A percentile compares a stretch with the other conserved stretches of the same genome.
Evolutionary conservation across 1,284 basidiomycete species (phyloP).

Genomic region (Moesziomyces antarcticus): DNA sequence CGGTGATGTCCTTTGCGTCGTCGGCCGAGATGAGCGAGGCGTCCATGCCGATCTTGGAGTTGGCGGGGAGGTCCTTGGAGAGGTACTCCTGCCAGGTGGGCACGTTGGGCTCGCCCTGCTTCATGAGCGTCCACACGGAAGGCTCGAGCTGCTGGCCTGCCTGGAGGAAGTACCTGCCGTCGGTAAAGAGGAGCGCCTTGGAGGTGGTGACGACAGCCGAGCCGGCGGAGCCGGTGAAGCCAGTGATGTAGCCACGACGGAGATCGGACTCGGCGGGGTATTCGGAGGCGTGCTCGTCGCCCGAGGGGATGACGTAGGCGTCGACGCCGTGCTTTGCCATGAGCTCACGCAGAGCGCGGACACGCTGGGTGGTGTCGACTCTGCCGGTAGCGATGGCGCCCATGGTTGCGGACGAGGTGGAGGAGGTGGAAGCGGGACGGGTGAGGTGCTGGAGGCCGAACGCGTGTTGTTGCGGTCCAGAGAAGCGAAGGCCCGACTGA

Average conservation of each 20-base stretch:
- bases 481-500: conserved; percentile 16
- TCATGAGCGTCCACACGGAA: conserved; percentile 91
- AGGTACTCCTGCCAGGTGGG: conserved; percentile 79
- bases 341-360: conserved; percentile 51
- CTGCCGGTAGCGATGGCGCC: conserved; percentile 61
- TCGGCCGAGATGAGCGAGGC: conserved; percentile 60
- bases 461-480: conserved; percentile 18
- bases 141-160: conserved; percentile 86
- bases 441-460: conserved; percentile 39
- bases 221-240: conserved; percentile 92
- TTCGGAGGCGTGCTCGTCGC: conserved; percentile 82
- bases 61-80: conserved; percentile 39
- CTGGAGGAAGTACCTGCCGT: conserved; percentile 93
- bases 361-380: conserved; percentile 58
- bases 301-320: conserved; percentile 68
- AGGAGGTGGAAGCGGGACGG: conserved; percentile 11
- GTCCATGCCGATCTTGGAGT: conserved; percentile 61
- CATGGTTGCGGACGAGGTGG: conserved; percentile 27
- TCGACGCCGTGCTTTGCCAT: conserved; percentile 53
- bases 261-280: conserved; percentile 76
- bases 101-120: conserved; percentile 79
- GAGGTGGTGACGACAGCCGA: conserved; percentile 77
- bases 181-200: conserved; percentile 79
- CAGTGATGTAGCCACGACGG: conserved; percentile 85
- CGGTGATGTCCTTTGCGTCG: conserved; percentile 61